Base-by-base conservation (phyloP, 805 yeast genomes). In the Myxozyma neotropica region DNA sequence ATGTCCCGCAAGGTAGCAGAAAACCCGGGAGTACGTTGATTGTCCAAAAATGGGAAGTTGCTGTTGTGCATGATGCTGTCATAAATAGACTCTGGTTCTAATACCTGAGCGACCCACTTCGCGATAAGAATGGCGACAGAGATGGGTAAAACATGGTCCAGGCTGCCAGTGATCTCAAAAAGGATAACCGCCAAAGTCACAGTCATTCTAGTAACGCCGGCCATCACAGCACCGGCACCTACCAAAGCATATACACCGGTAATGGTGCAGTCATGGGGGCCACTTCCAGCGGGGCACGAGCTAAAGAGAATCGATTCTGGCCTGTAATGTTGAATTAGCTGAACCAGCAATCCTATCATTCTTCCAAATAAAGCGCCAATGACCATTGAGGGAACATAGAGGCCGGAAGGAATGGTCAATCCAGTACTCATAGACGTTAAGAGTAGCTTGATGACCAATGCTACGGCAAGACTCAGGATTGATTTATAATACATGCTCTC, bases 361-460 rank as follows among this genome's bases (percentile, higher is more conserved):
- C 86, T 68, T 1, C 87, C 87, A 71, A 81, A 83, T 29, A 84
- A 70, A 1, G 87, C 86, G 0, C 88, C 88, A 23, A 80, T 75
- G 1, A 81, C 83, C 87, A 83, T 83, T 0, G 85, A 79, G 4
- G 88, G 88, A 1, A 84, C 84, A 61, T 83, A 83, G 13, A 83
- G 79, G 4, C 87, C 87, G 46, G 82, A 78, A 1, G 87, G 87
- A 1, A 83, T 72, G 64, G 82, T 83, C 52, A 82, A 69, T 1
- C 87, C 87, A 70, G 82, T 81, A 0, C 86, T 81, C 13, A 83
- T 70, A 24, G 79, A 74, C 4, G 86, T 83, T 31, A 83, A 70
- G 2, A 76, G 57, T 0, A 78, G 61, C 61, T 82, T 83, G 47
- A 80, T 70, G 2, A 75, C 60, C 38, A 83, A 72, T 2, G 85